phyloP scores from a whole-genome alignment of 495 filamentous ascomycete species.

The Cercophora sp. region DNA sequence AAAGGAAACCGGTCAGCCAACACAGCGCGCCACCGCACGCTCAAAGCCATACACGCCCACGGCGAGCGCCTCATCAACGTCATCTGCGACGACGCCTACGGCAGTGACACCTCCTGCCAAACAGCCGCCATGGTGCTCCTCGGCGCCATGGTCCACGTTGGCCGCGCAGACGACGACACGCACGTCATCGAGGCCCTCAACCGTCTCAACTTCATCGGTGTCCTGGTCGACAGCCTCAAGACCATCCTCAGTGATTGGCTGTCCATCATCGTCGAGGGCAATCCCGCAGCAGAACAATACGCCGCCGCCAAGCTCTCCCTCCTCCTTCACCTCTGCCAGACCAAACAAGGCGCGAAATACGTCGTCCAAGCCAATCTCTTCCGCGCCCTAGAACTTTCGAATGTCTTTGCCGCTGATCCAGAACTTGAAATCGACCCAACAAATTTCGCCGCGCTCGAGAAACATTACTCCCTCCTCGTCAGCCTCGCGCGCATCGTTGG shows the following conservation, averaged over 20 bases:
- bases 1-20: conserved; percentile 11
- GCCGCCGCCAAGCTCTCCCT: conserved; percentile 75
- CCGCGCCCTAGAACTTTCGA: conserved; percentile 69
- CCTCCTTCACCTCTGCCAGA: conserved; percentile 79
- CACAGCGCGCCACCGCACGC: conserved; percentile 51
- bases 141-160: conserved; percentile 62
- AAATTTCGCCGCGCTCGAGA: conserved; percentile 64
- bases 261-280: conserved; percentile 7
- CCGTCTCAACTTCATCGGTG: conserved; percentile 81
- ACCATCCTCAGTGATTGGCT: conserved; percentile 62
- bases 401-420: conserved; percentile 84
- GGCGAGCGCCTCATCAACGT: conserved; percentile 78
- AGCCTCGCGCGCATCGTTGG: conserved; percentile 79
- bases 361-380: conserved; percentile 90
- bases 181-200: conserved; percentile 75
- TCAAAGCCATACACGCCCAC: conserved; percentile 68
- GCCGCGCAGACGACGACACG: conserved; percentile 51
- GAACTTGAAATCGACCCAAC: conserved; percentile 56
- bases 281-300: conserved; percentile 45
- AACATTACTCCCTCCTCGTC: conserved; percentile 79
- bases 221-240: conserved; percentile 80
- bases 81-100: conserved; percentile 90
- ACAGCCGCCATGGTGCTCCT: conserved; percentile 75
- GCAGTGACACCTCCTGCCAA: conserved; percentile 73
- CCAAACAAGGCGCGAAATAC: conserved; percentile 69